These are phyloP conservation scores for Barnettozyma populi DNA, from an alignment of 805 yeast genomes.

Conservation along the genomic window DNA sequence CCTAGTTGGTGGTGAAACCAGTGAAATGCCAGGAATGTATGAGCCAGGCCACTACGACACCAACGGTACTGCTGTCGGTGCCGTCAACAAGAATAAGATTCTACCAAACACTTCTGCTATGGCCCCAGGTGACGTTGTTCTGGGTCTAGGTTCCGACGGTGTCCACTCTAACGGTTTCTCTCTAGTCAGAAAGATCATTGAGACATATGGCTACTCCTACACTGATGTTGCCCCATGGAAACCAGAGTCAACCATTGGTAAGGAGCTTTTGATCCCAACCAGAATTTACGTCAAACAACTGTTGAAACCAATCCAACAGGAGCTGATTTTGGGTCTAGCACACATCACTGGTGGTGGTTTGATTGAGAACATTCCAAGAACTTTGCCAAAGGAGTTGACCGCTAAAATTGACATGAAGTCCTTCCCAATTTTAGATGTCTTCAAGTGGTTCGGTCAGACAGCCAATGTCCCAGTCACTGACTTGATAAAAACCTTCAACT, in stretches of 20 bases:
- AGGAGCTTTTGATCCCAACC: constrained; percentile 84
- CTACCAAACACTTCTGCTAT: constrained; percentile 67
- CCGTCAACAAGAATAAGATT: constrained; percentile 69
- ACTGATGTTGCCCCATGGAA: constrained; percentile 84
- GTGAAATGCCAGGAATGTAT: constrained; percentile 99
- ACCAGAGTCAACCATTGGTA: constrained; percentile 64
- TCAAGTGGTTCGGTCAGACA: constrained; percentile 88
- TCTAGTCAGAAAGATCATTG: constrained; percentile 86
- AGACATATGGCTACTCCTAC: constrained; percentile 66
- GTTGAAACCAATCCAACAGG: constrained; percentile 64
- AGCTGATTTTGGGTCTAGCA: constrained; percentile 78
- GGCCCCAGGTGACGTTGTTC: constrained; percentile 72
- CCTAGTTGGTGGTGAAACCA: constrained; percentile 96
- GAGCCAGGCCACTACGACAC: constrained; percentile 94
- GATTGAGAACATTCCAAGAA: constrained; percentile 93
- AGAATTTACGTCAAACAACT: constrained; percentile 91
- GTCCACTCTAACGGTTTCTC: constrained; percentile 97
- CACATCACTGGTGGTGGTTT: constrained; percentile 99
- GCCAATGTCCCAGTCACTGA: constrained; percentile 88
- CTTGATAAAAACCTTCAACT: constrained; percentile 83
- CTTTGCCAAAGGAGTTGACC: constrained; percentile 72
- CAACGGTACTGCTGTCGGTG: constrained; percentile 98
- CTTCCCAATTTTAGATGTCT: constrained; percentile 86
- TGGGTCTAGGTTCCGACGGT: constrained; percentile 90
- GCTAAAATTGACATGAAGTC: constrained; percentile 73